Evolutionary conservation across 257 asterid genomes (phyloP).

Genomic region (Solanum clarkiae): DNA sequence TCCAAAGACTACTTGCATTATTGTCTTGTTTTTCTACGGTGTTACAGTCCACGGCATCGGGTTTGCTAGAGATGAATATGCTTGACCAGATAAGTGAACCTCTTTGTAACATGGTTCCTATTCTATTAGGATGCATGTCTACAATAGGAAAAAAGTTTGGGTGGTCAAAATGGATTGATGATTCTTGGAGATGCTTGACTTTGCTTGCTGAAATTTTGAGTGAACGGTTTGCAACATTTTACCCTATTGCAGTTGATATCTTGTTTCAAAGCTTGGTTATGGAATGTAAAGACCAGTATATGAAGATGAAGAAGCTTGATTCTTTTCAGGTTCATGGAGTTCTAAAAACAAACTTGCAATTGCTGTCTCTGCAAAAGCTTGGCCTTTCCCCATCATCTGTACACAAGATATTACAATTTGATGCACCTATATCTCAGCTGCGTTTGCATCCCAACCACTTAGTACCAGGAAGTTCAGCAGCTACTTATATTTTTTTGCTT

Average conservation of each 20-base stretch:
- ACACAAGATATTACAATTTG: slow-evolving; percentile 50
- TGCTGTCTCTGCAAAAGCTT: slow-evolving; percentile 84
- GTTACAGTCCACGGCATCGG: slow-evolving; percentile 90
- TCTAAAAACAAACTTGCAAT: slow-evolving; percentile 88
- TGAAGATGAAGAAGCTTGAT: slow-evolving; percentile 29
- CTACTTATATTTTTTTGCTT: slow-evolving; percentile 80
- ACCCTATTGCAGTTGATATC: slow-evolving; percentile 64
- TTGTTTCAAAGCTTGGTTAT: slow-evolving; percentile 76
- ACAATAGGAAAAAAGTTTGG: slow-evolving; percentile 85
- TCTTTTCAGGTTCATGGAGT: slow-evolving; percentile 91
- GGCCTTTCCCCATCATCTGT: slow-evolving; percentile 79
- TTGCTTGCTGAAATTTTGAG: slow-evolving; percentile 92
- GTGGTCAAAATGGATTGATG: slow-evolving; percentile 91
- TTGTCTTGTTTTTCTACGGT: slow-evolving; percentile 85
- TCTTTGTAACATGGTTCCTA: slow-evolving; percentile 82
- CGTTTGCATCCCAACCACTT: slow-evolving; percentile 95
- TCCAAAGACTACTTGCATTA: slow-evolving; percentile 69
- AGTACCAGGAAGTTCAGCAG: slow-evolving; percentile 86
- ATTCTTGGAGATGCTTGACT: slow-evolving; percentile 98
- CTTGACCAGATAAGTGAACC: slow-evolving; percentile 78
- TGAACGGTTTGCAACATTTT: slow-evolving; percentile 69
- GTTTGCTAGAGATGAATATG: slow-evolving; percentile 84
- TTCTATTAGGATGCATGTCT: slow-evolving; percentile 65
- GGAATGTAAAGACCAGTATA: slow-evolving; percentile 21
- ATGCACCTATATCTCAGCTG: slow-evolving; percentile 67